These are phyloP conservation scores for Penicillium antarcticum DNA, from an alignment of 495 filamentous ascomycete species.

Conservation along the genomic window DNA sequence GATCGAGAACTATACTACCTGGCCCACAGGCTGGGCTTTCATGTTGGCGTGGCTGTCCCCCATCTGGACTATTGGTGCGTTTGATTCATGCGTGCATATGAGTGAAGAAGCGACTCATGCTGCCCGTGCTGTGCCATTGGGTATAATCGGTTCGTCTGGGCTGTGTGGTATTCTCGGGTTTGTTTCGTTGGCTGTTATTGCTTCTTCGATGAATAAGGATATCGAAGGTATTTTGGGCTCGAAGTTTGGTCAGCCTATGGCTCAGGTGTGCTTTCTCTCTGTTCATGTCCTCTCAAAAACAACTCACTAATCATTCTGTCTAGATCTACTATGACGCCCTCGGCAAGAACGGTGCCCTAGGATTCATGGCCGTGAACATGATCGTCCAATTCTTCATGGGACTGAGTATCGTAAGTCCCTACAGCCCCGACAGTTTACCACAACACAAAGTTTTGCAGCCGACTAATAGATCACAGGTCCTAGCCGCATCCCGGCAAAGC, in stretches of 20 bases:
- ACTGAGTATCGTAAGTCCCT: constrained; percentile 31
- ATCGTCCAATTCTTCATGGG: constrained; percentile 48
- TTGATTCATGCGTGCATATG: constrained; percentile 58
- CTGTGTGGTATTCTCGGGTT: constrained; percentile 49
- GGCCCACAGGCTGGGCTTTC: constrained; percentile 61
- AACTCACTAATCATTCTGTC: neutral
- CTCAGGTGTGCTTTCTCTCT: constrained; percentile 27
- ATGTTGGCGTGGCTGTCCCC: constrained; percentile 64
- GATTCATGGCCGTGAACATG: constrained; percentile 41
- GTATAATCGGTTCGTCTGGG: constrained; percentile 48
- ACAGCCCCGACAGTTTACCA: neutral
- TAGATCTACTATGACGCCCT: constrained; percentile 46
- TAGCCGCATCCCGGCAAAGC: constrained; percentile 55
- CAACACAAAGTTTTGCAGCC: too few relatives aligned
- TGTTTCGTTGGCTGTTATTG: constrained; percentile 49
- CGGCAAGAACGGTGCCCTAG: constrained; percentile 42
- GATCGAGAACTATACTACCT: constrained; percentile 54
- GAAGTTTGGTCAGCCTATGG: constrained; percentile 45
- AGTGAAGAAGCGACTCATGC: constrained; percentile 64
- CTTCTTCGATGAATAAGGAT: constrained; percentile 37
- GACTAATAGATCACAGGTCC: constrained; percentile 31
- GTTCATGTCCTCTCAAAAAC: neutral
- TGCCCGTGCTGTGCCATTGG: constrained; percentile 57
- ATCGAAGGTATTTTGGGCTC: constrained; percentile 29
- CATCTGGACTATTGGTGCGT: constrained; percentile 64